Base-by-base conservation (phyloP, 148 eudicot genomes). In the Rhododendron simsii region DNA sequence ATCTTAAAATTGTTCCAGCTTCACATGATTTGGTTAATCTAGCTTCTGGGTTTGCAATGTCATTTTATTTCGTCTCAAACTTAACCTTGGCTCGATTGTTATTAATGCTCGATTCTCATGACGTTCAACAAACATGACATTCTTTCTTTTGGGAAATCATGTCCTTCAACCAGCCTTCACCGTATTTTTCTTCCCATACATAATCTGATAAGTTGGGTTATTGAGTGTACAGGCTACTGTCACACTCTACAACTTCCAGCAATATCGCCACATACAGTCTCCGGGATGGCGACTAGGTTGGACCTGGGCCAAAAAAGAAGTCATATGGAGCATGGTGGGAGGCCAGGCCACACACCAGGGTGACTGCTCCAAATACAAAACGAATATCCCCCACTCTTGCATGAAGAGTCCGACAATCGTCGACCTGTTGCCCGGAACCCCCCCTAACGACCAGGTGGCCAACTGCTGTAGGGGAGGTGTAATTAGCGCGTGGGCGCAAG, bases 391-490 rank as follows among this genome's bases (percentile, higher is more conserved):
- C 23, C 96, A 94, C 88, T 91, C 89, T 78, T 94, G 96, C 78
- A 92, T 88, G 86, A 94, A 89, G 71, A 73, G 33, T 44, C 96
- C 95, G 13, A 93, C 92, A 10, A 78, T 94, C 20, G 92, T 94
- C 8, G 96, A 94, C 85, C 75, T 92, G 85, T 12, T 92, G 90
- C 96, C 96, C 0, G 93, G 91, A 57, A 91, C 93, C 9, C 96
- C 95, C 28, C 91, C 89, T 86, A 90, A 91, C 84, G 89, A 91
- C 80, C 95, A 94, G 86, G 21, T 90, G 63, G 87, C 93, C 5
- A 94, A 94, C 51, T 94, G 95, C 78, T 94, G 96, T 84, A 86
- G 89, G 63, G 96, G 96, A 35, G 96, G 96, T 28, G 95, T 94
- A 41, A 84, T 94, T 39, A 89, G 57, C 76, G 89, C 96, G 2